These are phyloP conservation scores for Globisporangium ultimum DNA, from an alignment of 352 stramenopile genomes.

Conservation along the genomic window DNA sequence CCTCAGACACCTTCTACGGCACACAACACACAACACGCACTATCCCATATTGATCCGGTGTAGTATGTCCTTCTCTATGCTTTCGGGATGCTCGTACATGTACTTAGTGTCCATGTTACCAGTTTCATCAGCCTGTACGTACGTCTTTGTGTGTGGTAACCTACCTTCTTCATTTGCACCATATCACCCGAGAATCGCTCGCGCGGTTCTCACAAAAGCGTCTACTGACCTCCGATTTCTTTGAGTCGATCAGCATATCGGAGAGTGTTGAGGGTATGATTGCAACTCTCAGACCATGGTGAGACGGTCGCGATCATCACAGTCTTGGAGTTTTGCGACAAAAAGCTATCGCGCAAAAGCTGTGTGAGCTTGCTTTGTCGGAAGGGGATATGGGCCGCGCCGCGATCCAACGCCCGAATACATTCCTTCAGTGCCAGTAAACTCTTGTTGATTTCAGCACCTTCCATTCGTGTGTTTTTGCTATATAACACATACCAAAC, in stretches of 20 bases:
- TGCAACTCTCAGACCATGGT: constrained; percentile 90
- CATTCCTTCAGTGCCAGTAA: constrained; percentile 97
- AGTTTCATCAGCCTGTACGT: no score
- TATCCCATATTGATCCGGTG: no score
- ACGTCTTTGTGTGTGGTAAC: no score
- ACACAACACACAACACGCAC: no score
- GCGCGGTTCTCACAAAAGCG: no score
- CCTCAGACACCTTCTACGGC: no score
- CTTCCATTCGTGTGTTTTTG: constrained; percentile 92
- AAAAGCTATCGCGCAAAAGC: constrained; percentile 89
- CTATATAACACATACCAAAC: constrained; percentile 12
- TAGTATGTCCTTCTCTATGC: no score
- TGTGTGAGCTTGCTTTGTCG: constrained; percentile 95
- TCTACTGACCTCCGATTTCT: constrained; percentile 47
- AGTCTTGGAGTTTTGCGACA: constrained; percentile 89
- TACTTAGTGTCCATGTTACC: no score
- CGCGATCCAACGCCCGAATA: constrained; percentile 92
- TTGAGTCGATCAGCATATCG: constrained; percentile 96
- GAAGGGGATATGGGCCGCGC: constrained; percentile 90
- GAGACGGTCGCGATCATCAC: constrained; percentile 95
- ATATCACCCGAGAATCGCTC: no score
- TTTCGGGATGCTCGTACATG: no score
- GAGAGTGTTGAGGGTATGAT: constrained; percentile 96
- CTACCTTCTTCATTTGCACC: no score
- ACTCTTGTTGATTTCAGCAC: constrained; percentile 97